Evolutionary conservation across 805 yeast genomes (phyloP), one percentile per base, ranked within the genome.

Genomic region (Candida broadrunensis): DNA sequence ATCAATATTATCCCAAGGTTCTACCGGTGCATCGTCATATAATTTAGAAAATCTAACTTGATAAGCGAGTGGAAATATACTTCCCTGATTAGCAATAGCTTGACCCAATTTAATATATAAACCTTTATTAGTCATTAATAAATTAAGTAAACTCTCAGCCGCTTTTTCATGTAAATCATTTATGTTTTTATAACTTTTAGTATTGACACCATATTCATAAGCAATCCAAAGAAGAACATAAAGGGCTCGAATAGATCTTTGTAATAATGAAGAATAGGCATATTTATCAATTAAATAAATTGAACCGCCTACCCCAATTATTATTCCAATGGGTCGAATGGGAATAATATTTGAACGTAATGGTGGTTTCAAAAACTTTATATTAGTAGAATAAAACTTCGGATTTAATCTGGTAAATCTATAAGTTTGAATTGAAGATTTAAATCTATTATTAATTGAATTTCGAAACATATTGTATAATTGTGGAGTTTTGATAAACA

Each of bases 21-120:
- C 85, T 7, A 57, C 55, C 0, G 89, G 88, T 1, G 91, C 93
- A 36, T 72, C 67, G 54, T 85, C 93, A 51, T 83, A 85, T 36
- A 85, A 61, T 42, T 64, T 59, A 12, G 71, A 65, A 53, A 85
- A 81, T 50, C 75, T 72, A 31, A 66, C 72, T 48, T 80, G 87
- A 59, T 67, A 84, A 16, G 79, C 83, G 26, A 66, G 58, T 2
- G 95, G 95, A 47, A 85, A 77, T 51, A 83, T 67, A 20, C 73
- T 62, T 1, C 88, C 81, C 56, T 86, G 93, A 52, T 85, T 79
- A 2, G 93, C 91, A 35, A 85, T 72, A 38, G 86, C 82, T 67
- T 85, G 93, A 18, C 93, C 95, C 49, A 83, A 60, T 56, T 85
- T 85, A 56, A 86, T 81, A 54, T 83, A 86, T 15, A 86, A 67